Evolutionary conservation across 176 grass and related monocot genomes (phyloP), one percentile per base, ranked within the genome.

Genomic region (Olyra latifolia): DNA sequence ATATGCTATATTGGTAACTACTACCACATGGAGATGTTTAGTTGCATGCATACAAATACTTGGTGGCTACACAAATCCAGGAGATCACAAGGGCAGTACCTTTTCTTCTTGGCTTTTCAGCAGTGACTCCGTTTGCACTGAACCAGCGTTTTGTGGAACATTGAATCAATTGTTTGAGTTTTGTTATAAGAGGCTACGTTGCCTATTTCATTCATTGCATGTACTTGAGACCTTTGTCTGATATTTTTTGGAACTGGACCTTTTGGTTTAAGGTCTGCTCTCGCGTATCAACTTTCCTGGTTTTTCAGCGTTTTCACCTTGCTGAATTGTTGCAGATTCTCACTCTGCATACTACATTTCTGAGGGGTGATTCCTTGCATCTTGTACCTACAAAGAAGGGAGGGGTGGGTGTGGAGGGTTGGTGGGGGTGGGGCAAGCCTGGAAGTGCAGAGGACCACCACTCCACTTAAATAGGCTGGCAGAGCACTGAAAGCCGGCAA

Each of bases 1-100:
- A 84, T 85, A 90, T 61, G 24, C 41, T 64, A 63, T 61, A 77
- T 40, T 71, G 49, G 59, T 88, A 84, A 62, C 35, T 84, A 87
- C 40, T 53, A 55, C 17, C 60, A 24, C 47, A 64, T 84, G 74
- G 74, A 80, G 66, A 65, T 65, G 54, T 35, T 2, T 55, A 29
- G 16, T 71, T 66, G 56, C 65, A 59, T 66, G 59, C 48, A 73
- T 77, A 76, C 16, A 81, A 77, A 77, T 81, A 40, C 63, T 41
- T 15, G 46, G 35, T 75, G 38, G 5, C 55, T 74, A 64, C 53
- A 84, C 60, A 75, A 75, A 76, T 69, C 38, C 64, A 57, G 63
- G 63, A 57, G 65, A 66, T 72, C 61, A 47, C 40, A 43, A 40
- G 8, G 1, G 50, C 19, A n/a, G 14, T 50, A 44, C 60, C 40